Evolutionary conservation across 2,329 filamentous ascomycete genomes (phyloP), one percentile per base, ranked within the genome.

Genomic region (Fusarium nygamai): DNA sequence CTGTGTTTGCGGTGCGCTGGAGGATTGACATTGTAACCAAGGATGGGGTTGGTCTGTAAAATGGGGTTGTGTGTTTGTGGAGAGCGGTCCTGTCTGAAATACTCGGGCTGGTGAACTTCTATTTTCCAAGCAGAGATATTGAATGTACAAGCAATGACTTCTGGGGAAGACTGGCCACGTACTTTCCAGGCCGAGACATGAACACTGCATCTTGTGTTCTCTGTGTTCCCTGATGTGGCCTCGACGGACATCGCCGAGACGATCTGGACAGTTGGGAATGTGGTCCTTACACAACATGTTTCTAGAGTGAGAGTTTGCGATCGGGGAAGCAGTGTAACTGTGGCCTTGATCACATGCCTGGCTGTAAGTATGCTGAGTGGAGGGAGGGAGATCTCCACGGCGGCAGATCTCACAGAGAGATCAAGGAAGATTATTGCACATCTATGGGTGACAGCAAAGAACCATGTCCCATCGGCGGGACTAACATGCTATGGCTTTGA

Each of bases 351-450:
- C 39, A 41, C 20, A 8, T 41, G 13, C 39, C 2, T 5, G 4
- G 12, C 13, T 5, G 4, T 9, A 41, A 41, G 39, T 7, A 9
- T n/a, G 20, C 12, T 41, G 8, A n/a, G 1, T 41, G 8, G 39
- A 41, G 16, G 34, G 20, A n/a, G 20, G 5, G 22, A 41, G 4
- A n/a, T 41, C 13, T 41, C 8, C 4, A 6, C 22, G 22, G 22
- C 12, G 22, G 12, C 4, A 14, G 0, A 13, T 41, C 8, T 2
- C n/a, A n/a, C 39, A 41, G 39, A n/a, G 13, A n/a, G 0, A 3
- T 41, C 12, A 34, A 8, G 33, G 33, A 14, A 33, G 13, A 8
- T 7, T 17, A 34, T 1, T 34, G 16, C 16, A 36, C 16, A 17
- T 17, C 16, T 17, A 5, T 17, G 2, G 34, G 16, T 36, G 22